Conservation (phyloP, 441 rosid species). For the Aquilaria agallochum region DNA sequence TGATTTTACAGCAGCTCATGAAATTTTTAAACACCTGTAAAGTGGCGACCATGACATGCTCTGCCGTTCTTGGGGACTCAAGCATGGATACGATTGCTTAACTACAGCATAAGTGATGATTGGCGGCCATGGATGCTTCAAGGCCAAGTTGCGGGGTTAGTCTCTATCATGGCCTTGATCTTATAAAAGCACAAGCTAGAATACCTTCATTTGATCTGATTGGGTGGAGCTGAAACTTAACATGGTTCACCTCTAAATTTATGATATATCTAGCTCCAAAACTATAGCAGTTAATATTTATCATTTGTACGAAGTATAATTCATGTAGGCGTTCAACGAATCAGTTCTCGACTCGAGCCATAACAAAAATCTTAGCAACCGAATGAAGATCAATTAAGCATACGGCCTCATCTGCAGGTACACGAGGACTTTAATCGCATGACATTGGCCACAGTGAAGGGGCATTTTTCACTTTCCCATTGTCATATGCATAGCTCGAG, state of each 20-base stretch:
- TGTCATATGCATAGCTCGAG: not conserved
- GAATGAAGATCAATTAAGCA: no score
- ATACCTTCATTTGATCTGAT: no score
- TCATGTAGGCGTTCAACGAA: not conserved
- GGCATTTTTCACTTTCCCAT: not conserved
- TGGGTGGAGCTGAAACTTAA: no score
- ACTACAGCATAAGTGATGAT: slow-evolving; percentile 44
- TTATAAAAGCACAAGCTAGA: not conserved
- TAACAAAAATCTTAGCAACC: no score
- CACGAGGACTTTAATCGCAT: slow-evolving; percentile 51
- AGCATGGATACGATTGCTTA: slow-evolving; percentile 62
- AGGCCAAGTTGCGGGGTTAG: slow-evolving; percentile 66
- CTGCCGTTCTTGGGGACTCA: slow-evolving; percentile 56
- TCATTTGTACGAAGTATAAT: not conserved
- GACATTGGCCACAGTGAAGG: slow-evolving; percentile 77
- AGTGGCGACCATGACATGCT: slow-evolving; percentile 76
- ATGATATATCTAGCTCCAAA: no score
- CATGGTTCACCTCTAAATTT: no score
- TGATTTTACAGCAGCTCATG: no score
- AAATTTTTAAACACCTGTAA: no score
- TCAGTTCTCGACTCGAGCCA: not conserved
- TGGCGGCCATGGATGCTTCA: slow-evolving; percentile 63
- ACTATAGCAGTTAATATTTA: no score
- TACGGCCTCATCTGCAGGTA: slow-evolving; percentile 27
- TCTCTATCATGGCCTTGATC: not conserved